Conservation (phyloP, 2,329 filamentous ascomycete genomes). For the Fusarium sp. region DNA sequence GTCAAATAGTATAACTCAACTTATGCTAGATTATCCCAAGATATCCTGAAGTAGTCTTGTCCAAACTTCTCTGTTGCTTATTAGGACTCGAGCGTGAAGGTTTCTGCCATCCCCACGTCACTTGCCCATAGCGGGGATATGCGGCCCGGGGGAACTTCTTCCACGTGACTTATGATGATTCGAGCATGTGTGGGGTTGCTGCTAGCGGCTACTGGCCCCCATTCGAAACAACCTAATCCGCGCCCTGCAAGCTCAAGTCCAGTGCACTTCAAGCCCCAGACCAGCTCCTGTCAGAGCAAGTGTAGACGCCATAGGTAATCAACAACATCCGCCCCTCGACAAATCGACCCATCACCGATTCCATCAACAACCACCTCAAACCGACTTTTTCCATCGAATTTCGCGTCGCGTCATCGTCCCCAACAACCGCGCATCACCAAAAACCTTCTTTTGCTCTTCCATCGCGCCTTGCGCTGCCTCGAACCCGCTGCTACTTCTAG, state of each 20-base stretch:
- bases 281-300: conserved; percentile 18
- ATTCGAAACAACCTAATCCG: conserved; percentile 18
- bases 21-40: background rate
- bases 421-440: conserved; percentile 30
- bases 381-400: conserved; percentile 44
- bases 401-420: conserved; percentile 33
- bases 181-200: conserved; percentile 8
- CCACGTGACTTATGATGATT: conserved; percentile 3
- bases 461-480: conserved; percentile 26
- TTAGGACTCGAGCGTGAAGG: background rate
- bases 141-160: background rate
- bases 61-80: background rate
- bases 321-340: conserved; percentile 37
- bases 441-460: conserved; percentile 12
- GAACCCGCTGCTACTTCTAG: conserved; percentile 25
- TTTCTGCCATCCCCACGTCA: background rate
- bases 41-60: background rate
- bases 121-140: conserved; percentile 4
- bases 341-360: conserved; percentile 32
- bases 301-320: conserved; percentile 31
- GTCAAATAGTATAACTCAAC: background rate
- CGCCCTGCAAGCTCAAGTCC: conserved; percentile 8
- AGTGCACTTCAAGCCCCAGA: conserved; percentile 8
- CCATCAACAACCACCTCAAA: conserved; percentile 42
- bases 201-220: conserved; percentile 19